These are phyloP conservation scores for Fragaria iinumae DNA, from an alignment of 306 rosid genomes.

Conservation along the genomic window DNA sequence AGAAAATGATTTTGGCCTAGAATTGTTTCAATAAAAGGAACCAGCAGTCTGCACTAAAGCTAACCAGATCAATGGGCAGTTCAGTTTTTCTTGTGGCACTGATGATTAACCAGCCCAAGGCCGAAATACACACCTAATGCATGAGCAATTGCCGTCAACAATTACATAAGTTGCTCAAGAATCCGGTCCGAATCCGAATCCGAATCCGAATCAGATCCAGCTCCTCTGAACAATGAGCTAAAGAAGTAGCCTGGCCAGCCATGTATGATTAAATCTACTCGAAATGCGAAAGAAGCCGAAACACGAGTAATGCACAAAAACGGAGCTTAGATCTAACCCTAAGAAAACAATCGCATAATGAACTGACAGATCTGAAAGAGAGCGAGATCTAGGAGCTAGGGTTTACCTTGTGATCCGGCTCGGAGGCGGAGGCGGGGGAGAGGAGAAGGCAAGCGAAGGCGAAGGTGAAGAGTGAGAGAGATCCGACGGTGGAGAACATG, in stretches of 20 bases:
- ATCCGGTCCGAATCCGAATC: background rate
- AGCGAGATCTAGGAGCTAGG: conserved; percentile 39
- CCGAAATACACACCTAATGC: background rate
- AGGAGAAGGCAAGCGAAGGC: conserved; percentile 31
- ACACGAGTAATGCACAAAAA: background rate
- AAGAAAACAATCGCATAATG: background rate
- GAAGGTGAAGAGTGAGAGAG: conserved; percentile 31
- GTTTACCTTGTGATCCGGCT: conserved; percentile 88
- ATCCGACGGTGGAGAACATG: conserved; percentile 74
- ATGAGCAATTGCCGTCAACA: background rate
- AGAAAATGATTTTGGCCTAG: background rate
- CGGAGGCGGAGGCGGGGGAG: conserved; percentile 58
- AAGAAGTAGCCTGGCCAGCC: background rate
- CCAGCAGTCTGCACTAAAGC: background rate
- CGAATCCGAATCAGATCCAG: background rate
- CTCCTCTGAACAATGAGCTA: background rate
- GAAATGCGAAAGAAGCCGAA: background rate
- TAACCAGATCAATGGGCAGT: background rate
- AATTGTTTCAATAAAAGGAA: background rate
- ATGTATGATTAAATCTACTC: background rate
- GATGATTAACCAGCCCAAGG: background rate
- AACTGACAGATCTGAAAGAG: conserved; percentile 43
- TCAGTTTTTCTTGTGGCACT: background rate
- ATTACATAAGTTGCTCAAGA: background rate
- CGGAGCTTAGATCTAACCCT: conserved; percentile 6